Percentiles rank a stretch among this genome's conserved stretches.
These are phyloP conservation scores for Geranium incanum DNA, from an alignment of 441 rosid species.

Conservation along the genomic window DNA sequence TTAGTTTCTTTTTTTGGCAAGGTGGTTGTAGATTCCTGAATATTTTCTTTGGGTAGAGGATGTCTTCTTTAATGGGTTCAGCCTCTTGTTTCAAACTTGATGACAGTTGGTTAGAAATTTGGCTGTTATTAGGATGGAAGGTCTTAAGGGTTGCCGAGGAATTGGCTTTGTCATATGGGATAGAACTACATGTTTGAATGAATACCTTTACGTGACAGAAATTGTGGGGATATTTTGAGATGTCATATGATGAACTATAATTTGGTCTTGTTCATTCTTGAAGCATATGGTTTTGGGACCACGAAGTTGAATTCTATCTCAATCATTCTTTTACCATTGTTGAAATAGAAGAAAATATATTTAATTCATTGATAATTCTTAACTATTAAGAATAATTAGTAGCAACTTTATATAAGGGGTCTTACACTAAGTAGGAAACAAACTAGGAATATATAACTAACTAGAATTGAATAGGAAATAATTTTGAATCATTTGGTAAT, in stretches of 20 bases:
- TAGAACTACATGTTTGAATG: background rate
- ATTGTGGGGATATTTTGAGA: background rate
- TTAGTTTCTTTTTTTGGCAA: background rate
- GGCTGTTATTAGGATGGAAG: background rate
- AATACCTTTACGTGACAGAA: background rate
- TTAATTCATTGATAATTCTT: too few species aligned
- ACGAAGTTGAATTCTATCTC: background rate
- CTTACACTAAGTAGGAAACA: too few species aligned
- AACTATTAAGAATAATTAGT: too few species aligned
- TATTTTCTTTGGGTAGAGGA: slow-evolving; percentile 1
- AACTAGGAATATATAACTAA: too few species aligned
- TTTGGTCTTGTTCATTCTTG: background rate
- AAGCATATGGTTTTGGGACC: background rate
- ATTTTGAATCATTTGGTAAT: background rate
- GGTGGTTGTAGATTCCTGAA: background rate
- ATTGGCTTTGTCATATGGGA: background rate
- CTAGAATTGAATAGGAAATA: background rate
- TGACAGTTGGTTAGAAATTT: background rate
- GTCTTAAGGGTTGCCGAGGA: background rate
- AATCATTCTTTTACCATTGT: background rate
- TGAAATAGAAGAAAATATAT: too few species aligned
- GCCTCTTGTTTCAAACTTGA: background rate
- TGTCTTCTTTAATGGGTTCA: background rate
- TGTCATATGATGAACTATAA: background rate
- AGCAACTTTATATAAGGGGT: too few species aligned